These are phyloP conservation scores for Bruguiera parviflora DNA, from an alignment of 345 rosid genomes.

Conservation along the genomic window DNA sequence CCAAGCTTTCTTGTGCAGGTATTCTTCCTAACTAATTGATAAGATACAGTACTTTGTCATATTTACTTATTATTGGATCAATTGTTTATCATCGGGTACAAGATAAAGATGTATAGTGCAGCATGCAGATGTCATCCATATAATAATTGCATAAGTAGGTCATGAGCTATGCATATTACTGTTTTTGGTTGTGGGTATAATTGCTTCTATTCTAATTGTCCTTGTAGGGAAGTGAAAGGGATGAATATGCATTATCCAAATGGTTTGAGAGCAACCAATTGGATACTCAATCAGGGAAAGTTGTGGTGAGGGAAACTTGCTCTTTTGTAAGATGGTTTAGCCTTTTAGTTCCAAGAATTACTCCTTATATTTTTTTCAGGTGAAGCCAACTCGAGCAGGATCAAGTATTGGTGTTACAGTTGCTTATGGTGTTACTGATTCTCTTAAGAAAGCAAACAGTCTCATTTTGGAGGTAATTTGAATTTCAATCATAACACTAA, in stretches of 20 bases:
- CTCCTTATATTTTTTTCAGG: slow-evolving; percentile 39
- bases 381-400: slow-evolving; percentile 89
- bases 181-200: slow-evolving; percentile 8
- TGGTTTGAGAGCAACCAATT: slow-evolving; percentile 74
- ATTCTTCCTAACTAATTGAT: slow-evolving; percentile 15
- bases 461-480: slow-evolving; percentile 64
- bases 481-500: not conserved
- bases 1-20: slow-evolving; percentile 84
- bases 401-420: slow-evolving; percentile 96
- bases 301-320: slow-evolving; percentile 59
- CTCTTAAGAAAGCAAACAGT: slow-evolving; percentile 63
- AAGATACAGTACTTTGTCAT: not conserved
- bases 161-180: not conserved
- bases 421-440: slow-evolving; percentile 78
- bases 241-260: slow-evolving; percentile 45
- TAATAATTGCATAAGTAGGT: not conserved
- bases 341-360: slow-evolving; percentile 14
- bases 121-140: not conserved
- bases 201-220: slow-evolving; percentile 13
- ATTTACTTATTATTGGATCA: slow-evolving; percentile 6
- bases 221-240: slow-evolving; percentile 49
- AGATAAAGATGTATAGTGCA: not conserved
- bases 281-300: slow-evolving; percentile 69
- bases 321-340: slow-evolving; percentile 15
- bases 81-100: not conserved